A percentile compares a stretch with the other conserved stretches of the same genome.
Evolutionary conservation across 352 stramenopile species (phyloP).

Genomic region (Saprolegnia parasitica): DNA sequence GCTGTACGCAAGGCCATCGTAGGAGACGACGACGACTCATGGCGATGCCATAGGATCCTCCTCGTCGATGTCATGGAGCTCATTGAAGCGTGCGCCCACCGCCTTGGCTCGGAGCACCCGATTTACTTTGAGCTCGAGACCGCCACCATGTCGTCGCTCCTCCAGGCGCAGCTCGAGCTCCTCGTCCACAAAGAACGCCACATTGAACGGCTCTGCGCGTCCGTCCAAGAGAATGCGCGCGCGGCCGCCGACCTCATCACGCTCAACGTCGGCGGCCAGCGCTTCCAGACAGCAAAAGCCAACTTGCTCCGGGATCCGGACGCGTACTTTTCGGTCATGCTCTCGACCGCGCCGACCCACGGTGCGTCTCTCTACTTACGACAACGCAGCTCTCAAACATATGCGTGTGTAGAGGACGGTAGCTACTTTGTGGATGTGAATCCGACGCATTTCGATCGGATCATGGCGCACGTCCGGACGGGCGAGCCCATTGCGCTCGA

Average conservation of each 20-base stretch:
- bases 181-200: constrained; percentile 13
- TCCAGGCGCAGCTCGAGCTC: constrained; percentile 19
- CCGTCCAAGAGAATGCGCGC: constrained; percentile 10
- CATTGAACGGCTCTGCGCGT: not conserved
- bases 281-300: constrained; percentile 11
- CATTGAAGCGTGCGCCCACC: not conserved
- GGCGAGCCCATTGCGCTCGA: constrained; percentile 11
- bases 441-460: constrained; percentile 20
- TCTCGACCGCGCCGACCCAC: not conserved
- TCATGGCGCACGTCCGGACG: constrained; percentile 23
- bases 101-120: constrained; percentile 5
- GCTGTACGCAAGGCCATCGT: too few relatives aligned
- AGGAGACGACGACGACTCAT: too few relatives aligned
- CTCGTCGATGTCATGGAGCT: not conserved
- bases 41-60: constrained; percentile 2
- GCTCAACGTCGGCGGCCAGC: constrained; percentile 28
- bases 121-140: constrained; percentile 7
- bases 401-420: not conserved
- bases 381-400: too few relatives aligned
- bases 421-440: constrained; percentile 28
- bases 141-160: constrained; percentile 11
- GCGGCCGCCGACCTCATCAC: constrained; percentile 17
- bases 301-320: constrained; percentile 10
- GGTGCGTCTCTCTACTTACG: not conserved
- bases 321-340: constrained; percentile 23